These are phyloP conservation scores for Ganoderma boninense DNA, from an alignment of 1,284 basidiomycete species.

Conservation along the genomic window DNA sequence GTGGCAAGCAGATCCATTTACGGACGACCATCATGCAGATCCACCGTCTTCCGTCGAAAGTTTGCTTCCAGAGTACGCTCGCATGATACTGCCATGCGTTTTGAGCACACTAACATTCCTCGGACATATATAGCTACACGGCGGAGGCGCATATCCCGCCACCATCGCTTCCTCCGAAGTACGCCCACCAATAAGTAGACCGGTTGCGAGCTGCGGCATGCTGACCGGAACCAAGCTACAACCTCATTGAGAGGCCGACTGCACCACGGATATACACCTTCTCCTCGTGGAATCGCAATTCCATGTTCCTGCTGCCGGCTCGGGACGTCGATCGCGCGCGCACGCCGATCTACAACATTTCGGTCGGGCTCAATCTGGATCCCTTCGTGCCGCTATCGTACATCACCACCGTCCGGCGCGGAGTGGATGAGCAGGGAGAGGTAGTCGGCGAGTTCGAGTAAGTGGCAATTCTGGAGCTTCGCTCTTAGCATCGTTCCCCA, in stretches of 20 bases:
- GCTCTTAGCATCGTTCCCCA: neutral
- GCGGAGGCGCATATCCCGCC: constrained; percentile 16
- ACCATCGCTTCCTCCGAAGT: constrained; percentile 26
- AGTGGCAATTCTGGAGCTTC: constrained; percentile 26
- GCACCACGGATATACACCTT: constrained; percentile 50
- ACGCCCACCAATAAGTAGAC: neutral
- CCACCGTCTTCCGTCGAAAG: constrained; percentile 29
- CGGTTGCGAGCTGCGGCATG: neutral
- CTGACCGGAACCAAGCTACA: constrained; percentile 27
- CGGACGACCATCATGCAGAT: constrained; percentile 24
- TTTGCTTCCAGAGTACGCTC: constrained; percentile 29
- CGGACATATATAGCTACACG: constrained; percentile 19
- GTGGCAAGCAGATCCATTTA: constrained; percentile 29
- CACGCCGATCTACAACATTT: constrained; percentile 50
- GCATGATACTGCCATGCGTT: too few species aligned
- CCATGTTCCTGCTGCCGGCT: constrained; percentile 48
- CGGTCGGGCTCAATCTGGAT: constrained; percentile 51
- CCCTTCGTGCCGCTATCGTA: constrained; percentile 55
- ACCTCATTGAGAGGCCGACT: constrained; percentile 38
- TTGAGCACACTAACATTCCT: neutral
- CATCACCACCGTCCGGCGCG: constrained; percentile 48
- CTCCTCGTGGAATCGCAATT: constrained; percentile 44
- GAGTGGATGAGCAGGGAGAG: constrained; percentile 40
- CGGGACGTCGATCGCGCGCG: constrained; percentile 37
- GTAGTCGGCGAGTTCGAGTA: constrained; percentile 56